Conservation (phyloP, 345 rosid genomes). For the Pseudoturritis turrita region DNA sequence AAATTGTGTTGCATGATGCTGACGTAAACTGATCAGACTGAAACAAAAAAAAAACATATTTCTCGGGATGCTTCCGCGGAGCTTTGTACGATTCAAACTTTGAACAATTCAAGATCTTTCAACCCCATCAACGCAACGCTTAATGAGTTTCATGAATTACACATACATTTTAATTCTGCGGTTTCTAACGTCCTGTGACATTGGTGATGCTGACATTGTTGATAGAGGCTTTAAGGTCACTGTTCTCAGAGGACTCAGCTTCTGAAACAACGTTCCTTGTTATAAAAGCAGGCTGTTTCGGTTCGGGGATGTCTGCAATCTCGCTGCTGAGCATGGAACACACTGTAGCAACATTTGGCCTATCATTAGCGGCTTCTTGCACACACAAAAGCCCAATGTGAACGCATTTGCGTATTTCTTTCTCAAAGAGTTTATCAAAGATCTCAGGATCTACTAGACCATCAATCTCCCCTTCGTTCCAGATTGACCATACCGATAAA, state of each 20-base stretch:
- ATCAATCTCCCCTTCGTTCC: constrained; percentile 18
- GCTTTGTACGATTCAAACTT: too few species aligned
- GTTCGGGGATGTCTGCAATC: constrained; percentile 11
- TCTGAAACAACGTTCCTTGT: constrained; percentile 7
- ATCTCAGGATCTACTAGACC: constrained; percentile 27
- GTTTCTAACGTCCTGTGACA: constrained; percentile 29
- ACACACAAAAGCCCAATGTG: constrained; percentile 44
- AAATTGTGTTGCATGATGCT: neutral
- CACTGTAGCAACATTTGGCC: constrained; percentile 36
- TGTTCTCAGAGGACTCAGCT: constrained; percentile 22
- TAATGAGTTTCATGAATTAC: neutral
- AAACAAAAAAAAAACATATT: too few species aligned
- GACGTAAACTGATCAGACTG: neutral
- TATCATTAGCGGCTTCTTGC: constrained; percentile 32
- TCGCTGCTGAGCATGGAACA: constrained; percentile 30
- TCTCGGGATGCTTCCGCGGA: neutral
- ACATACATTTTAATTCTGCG: neutral
- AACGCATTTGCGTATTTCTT: constrained; percentile 29
- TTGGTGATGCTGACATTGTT: constrained; percentile 22
- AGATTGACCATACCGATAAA: constrained; percentile 33
- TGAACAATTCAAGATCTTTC: too few species aligned
- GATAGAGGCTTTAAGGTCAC: constrained; percentile 24
- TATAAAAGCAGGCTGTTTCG: constrained; percentile 27
- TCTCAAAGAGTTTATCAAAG: constrained; percentile 18
- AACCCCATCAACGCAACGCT: neutral